Base-by-base conservation (phyloP, 2,329 filamentous ascomycete genomes). In the Clarireedia sp. region DNA sequence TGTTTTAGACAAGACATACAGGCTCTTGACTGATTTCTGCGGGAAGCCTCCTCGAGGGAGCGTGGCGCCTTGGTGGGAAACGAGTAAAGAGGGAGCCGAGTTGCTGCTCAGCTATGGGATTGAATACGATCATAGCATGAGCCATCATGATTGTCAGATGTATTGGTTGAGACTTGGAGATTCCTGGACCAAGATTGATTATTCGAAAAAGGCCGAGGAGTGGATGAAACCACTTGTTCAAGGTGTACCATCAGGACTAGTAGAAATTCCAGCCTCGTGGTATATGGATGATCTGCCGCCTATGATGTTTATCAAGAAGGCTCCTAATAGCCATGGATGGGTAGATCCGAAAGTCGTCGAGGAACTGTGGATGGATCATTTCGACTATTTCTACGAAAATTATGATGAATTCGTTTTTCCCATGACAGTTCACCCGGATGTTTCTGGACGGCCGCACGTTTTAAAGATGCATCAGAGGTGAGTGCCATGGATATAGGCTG, bases 401-500 rank as follows among this genome's bases (percentile, higher is more conserved):
- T 85, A 88, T 59, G 85, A 90, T 62, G 83, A 87, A 62, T 89
- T 89, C 59, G 79, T 89, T 51, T 89, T 90, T 63, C 86, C 87
- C 0, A 86, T 90, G 69, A 90, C 86, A 0, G 85, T 89, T 37
- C 86, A 90, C 68, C 87, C 86, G 0, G 86, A 90, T 64, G 83
- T 87, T 0, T 83, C 79, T 3, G 87, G 87, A 0, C 75, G 85
- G 17, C 86, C 86, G 0, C 86, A 90, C 69, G 86, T 83, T 0
- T 63, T 90, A 26, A 71, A 88, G 6, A 88, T 89, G 85, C 83
- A 89, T 60, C 84, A 89, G 69, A 77, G 83, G 77, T 64, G 24
- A 7, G 19, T 40, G 19, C 33, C 14, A 36, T 16, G 58, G 48
- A 74, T 75, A 89, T 85, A 49, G 86, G 85, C 65, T 84, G 29